Evolutionary conservation across 345 rosid species (phyloP).

Genomic region (Mallotus nudiflorus): DNA sequence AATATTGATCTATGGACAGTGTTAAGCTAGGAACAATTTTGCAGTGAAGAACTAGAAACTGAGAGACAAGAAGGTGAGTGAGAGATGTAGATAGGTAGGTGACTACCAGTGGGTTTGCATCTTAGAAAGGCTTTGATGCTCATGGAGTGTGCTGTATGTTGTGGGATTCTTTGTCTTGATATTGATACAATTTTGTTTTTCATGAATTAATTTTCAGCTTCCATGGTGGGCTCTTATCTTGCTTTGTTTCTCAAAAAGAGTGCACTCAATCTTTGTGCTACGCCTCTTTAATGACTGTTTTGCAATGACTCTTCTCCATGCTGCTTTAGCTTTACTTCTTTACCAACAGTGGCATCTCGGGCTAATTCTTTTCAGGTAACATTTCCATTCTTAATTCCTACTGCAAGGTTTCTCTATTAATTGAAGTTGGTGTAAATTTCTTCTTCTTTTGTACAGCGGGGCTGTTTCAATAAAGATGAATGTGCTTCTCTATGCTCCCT

Average conservation of each 20-base stretch:
- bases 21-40: too few species aligned
- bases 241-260: slow-evolving; percentile 85
- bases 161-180: slow-evolving; percentile 4
- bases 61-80: too few species aligned
- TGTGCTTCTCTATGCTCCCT: slow-evolving; percentile 86
- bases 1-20: neutral
- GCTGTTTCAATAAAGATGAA: slow-evolving; percentile 97
- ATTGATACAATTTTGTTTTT: slow-evolving; percentile 4
- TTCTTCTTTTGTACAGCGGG: slow-evolving; percentile 41
- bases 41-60: too few species aligned
- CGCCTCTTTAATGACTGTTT: slow-evolving; percentile 94
- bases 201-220: slow-evolving; percentile 47
- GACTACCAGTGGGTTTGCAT: too few species aligned
- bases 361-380: slow-evolving; percentile 75
- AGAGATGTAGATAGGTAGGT: too few species aligned
- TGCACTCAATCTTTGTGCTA: slow-evolving; percentile 90
- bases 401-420: slow-evolving; percentile 10
- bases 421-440: slow-evolving; percentile 16
- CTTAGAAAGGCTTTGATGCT: too few species aligned
- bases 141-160: neutral
- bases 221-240: slow-evolving; percentile 92
- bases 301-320: slow-evolving; percentile 86
- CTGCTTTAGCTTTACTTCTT: slow-evolving; percentile 63
- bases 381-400: slow-evolving; percentile 18
- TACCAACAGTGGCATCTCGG: slow-evolving; percentile 78